phyloP scores from a whole-genome alignment of 495 filamentous ascomycete species.

The Glarea lozoyensis region DNA sequence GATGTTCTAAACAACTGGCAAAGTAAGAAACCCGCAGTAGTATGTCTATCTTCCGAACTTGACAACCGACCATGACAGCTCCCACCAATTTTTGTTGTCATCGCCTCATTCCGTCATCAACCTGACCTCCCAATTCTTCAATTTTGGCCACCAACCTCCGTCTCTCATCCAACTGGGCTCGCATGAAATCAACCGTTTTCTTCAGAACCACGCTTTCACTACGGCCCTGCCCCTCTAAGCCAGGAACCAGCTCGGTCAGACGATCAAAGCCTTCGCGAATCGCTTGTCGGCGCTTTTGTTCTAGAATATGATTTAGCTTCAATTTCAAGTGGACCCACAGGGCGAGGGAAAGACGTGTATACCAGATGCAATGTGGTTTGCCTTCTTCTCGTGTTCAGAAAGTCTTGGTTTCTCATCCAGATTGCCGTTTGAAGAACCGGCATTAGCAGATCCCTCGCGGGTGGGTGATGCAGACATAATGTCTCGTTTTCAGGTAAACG shows the following conservation, averaged over 20 bases:
- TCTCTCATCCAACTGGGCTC: conserved; percentile 52
- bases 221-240: conserved; percentile 70
- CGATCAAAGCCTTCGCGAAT: conserved; percentile 85
- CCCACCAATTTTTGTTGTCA: background rate
- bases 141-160: conserved; percentile 52
- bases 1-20: too few species aligned
- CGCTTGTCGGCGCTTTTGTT: conserved; percentile 79
- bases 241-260: conserved; percentile 74
- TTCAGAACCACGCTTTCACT: conserved; percentile 79
- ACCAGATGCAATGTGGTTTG: conserved; percentile 77
- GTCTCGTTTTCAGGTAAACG: background rate
- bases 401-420: conserved; percentile 60
- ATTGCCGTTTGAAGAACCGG: conserved; percentile 16
- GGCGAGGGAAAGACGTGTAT: background rate
- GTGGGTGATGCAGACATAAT: conserved; percentile 16
- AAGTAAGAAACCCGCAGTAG: too few species aligned
- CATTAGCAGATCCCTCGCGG: conserved; percentile 22
- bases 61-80: too few species aligned
- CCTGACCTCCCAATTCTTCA: conserved; percentile 48
- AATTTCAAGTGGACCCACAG: background rate
- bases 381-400: conserved; percentile 81
- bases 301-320: conserved; percentile 25
- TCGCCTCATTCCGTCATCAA: conserved; percentile 33
- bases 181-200: conserved; percentile 65
- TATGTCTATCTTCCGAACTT: too few species aligned